Percentiles rank a stretch among this genome's conserved stretches.
Evolutionary conservation across 2,329 filamentous ascomycete species (phyloP).

Genomic region (Fusarium tanahbumbuense): DNA sequence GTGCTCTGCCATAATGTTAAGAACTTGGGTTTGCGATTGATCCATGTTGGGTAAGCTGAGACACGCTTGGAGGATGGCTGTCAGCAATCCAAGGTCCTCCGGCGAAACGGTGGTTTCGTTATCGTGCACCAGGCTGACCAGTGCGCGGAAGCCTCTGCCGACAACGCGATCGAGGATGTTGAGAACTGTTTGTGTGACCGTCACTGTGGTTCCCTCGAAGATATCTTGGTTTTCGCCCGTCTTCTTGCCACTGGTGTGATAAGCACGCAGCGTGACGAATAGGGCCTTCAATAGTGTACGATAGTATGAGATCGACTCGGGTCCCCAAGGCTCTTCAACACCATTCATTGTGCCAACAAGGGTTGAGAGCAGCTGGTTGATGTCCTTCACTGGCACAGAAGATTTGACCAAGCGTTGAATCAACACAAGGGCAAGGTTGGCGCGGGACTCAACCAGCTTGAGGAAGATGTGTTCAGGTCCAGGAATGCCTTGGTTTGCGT

Average conservation of each 20-base stretch:
- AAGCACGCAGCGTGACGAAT: slow-evolving; percentile 81
- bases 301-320: slow-evolving; percentile 75
- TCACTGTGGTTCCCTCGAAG: slow-evolving; percentile 54
- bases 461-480: slow-evolving; percentile 86
- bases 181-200: slow-evolving; percentile 72
- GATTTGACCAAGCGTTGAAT: slow-evolving; percentile 80
- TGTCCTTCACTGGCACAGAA: slow-evolving; percentile 61
- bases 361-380: slow-evolving; percentile 63
- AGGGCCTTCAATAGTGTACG: slow-evolving; percentile 85
- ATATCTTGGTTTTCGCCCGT: slow-evolving; percentile 49
- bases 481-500: slow-evolving; percentile 77
- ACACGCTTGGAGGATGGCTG: slow-evolving; percentile 86
- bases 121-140: slow-evolving; percentile 86
- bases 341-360: slow-evolving; percentile 65
- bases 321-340: slow-evolving; percentile 65
- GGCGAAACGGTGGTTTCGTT: slow-evolving; percentile 70
- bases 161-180: slow-evolving; percentile 85
- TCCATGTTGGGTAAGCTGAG: slow-evolving; percentile 82
- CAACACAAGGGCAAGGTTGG: slow-evolving; percentile 83
- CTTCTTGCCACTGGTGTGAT: slow-evolving; percentile 57
- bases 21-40: slow-evolving; percentile 75
- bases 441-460: slow-evolving; percentile 78
- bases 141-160: slow-evolving; percentile 81
- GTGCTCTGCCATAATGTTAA: slow-evolving; percentile 76
- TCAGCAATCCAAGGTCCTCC: slow-evolving; percentile 87